These are phyloP conservation scores for Lunularia cruciata DNA, from an alignment of 225 moss, liverwort and hornwort species.

Conservation along the genomic window DNA sequence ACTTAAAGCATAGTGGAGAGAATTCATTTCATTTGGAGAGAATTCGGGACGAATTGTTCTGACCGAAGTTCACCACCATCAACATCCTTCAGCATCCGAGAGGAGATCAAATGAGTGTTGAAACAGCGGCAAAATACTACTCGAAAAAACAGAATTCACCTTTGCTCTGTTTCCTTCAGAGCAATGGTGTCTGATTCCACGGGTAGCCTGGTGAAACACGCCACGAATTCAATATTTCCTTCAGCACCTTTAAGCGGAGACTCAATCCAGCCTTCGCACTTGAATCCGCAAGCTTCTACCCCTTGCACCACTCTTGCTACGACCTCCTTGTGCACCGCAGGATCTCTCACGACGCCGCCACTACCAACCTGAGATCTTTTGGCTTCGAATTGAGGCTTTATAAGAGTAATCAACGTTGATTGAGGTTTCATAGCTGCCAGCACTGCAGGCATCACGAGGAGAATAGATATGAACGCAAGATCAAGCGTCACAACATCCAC, in stretches of 20 bases:
- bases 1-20: no score
- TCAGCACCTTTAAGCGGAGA: slow-evolving; percentile 60
- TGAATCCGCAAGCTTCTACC: slow-evolving; percentile 71
- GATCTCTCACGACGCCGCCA: slow-evolving; percentile 50
- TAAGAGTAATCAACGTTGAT: slow-evolving; percentile 75
- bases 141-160: background rate
- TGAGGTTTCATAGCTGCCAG: slow-evolving; percentile 75
- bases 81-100: no score
- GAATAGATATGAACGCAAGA: slow-evolving; percentile 89
- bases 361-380: slow-evolving; percentile 70
- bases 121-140: no score
- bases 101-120: no score
- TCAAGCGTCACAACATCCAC: slow-evolving; percentile 94
- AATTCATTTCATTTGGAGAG: no score
- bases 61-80: no score
- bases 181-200: background rate
- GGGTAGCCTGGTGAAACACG: slow-evolving; percentile 37
- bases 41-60: no score
- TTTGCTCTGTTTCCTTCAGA: background rate
- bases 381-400: slow-evolving; percentile 97
- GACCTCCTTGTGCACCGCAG: slow-evolving; percentile 58
- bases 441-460: slow-evolving; percentile 90
- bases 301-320: slow-evolving; percentile 66
- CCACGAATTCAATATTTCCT: slow-evolving; percentile 46
- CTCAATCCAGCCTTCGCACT: slow-evolving; percentile 84